Evolutionary conservation across 208 protist species (phyloP).

Genomic region (Leishmania arabica): DNA sequence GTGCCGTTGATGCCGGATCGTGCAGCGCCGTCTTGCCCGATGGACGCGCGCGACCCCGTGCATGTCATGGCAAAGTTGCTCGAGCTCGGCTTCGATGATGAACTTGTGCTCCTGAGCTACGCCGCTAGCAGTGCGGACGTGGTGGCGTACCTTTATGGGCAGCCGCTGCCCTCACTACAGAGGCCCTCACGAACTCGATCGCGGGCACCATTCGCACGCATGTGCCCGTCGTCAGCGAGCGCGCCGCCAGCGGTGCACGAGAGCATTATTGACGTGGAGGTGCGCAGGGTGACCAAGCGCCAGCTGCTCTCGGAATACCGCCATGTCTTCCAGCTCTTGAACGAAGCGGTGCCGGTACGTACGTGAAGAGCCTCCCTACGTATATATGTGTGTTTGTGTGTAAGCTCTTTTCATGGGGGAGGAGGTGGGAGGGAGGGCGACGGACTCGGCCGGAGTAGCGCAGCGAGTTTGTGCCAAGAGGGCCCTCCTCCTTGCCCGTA

Average conservation of each 20-base stretch:
- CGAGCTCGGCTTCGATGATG: conserved; percentile 60
- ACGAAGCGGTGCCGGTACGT: conserved; percentile 46
- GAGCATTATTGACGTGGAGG: conserved; percentile 24
- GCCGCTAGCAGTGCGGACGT: conserved; percentile 30
- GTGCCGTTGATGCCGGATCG: not conserved
- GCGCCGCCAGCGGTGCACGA: not conserved
- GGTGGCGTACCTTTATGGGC: conserved; percentile 47
- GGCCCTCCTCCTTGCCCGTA: not conserved
- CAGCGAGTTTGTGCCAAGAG: not conserved
- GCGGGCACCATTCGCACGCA: not conserved
- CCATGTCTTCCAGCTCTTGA: conserved; percentile 70
- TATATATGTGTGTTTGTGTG: not conserved
- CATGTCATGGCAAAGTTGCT: conserved; percentile 35
- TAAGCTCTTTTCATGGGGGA: not conserved
- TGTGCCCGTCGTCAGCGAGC: not conserved
- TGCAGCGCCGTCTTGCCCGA: not conserved
- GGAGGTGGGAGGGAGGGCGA: not conserved
- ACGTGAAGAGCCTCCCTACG: not conserved
- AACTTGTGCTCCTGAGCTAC: conserved; percentile 56
- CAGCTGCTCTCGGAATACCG: conserved; percentile 61
- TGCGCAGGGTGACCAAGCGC: conserved; percentile 34
- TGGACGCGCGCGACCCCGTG: conserved; percentile 12
- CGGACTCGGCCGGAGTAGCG: too few relatives aligned
- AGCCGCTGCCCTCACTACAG: conserved; percentile 37
- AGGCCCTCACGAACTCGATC: not conserved